phyloP scores from a whole-genome alignment of 2,329 filamentous ascomycete genomes.

The Exophiala alcalophila region DNA sequence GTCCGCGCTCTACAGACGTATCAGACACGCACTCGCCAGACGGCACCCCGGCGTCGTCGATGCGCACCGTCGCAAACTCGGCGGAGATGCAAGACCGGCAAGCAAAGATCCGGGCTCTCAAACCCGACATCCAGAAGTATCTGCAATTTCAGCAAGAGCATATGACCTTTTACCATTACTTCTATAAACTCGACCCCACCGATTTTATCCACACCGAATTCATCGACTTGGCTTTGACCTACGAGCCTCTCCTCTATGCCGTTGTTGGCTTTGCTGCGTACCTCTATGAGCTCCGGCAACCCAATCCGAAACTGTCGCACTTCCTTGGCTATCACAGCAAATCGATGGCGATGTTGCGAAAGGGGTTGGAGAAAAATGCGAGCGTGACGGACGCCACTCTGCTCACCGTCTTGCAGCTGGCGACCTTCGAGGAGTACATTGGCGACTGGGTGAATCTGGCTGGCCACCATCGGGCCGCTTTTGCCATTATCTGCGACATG shows the following conservation, averaged over 20 bases:
- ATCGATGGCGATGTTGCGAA: conserved; percentile 73
- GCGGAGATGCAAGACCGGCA: conserved; percentile 27
- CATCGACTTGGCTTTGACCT: conserved; percentile 67
- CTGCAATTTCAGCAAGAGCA: conserved; percentile 74
- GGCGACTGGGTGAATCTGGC: conserved; percentile 94
- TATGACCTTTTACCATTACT: conserved; percentile 79
- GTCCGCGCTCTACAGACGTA: conserved; percentile 52
- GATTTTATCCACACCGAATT: conserved; percentile 72
- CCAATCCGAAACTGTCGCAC: conserved; percentile 69
- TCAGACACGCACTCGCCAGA: conserved; percentile 40
- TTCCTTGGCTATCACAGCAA: conserved; percentile 90
- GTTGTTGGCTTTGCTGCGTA: conserved; percentile 87
- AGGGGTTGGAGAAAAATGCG: conserved; percentile 67
- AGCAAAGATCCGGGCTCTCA: conserved; percentile 46
- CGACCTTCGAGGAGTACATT: conserved; percentile 92
- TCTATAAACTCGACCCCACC: conserved; percentile 66
- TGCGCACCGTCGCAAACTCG: conserved; percentile 23
- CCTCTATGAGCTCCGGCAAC: conserved; percentile 69
- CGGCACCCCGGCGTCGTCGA: conserved; percentile 30
- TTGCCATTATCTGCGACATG: conserved; percentile 72
- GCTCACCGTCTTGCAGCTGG: conserved; percentile 83
- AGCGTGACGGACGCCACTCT: conserved; percentile 71
- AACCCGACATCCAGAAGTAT: conserved; percentile 72
- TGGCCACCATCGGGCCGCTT: conserved; percentile 86
- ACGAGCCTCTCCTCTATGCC: conserved; percentile 81